phyloP scores from a whole-genome alignment of 176 grass and related monocot genomes.

The Oropetium thomaeum region DNA sequence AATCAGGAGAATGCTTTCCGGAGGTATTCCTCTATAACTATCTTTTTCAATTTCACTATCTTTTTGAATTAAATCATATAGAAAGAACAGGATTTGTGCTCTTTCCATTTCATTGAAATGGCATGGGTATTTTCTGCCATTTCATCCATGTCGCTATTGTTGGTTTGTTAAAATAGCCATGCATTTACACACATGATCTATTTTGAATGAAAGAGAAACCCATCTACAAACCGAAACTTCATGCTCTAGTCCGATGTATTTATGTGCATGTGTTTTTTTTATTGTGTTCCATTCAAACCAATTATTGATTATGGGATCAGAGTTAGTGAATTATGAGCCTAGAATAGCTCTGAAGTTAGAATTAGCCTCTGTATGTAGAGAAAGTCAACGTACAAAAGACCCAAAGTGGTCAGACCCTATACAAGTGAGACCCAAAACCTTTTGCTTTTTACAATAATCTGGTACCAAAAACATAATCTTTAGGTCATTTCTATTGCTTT shows the following conservation, averaged over 20 bases:
- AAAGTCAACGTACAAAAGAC: too few species aligned
- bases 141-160: slow-evolving; percentile 10
- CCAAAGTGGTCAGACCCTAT: too few species aligned
- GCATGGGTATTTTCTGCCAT: slow-evolving; percentile 7
- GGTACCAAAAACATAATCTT: not conserved
- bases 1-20: slow-evolving; percentile 46
- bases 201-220: slow-evolving; percentile 1
- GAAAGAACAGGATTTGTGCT: slow-evolving; percentile 7
- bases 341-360: not conserved
- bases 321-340: not conserved
- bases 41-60: not conserved
- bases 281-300: not conserved
- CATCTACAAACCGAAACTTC: not conserved
- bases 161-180: not conserved
- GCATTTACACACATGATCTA: not conserved
- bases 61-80: slow-evolving; percentile 15
- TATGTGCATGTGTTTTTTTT: not conserved
- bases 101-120: slow-evolving; percentile 13
- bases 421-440: too few species aligned
- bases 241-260: slow-evolving; percentile 5
- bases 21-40: slow-evolving; percentile 36
- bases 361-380: too few species aligned
- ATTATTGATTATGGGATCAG: not conserved
- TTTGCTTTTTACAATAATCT: not conserved
- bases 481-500: not conserved